Evolutionary conservation across 345 rosid species (phyloP), one percentile per base, ranked within the genome.

Genomic region (Dipteronia sinensis): DNA sequence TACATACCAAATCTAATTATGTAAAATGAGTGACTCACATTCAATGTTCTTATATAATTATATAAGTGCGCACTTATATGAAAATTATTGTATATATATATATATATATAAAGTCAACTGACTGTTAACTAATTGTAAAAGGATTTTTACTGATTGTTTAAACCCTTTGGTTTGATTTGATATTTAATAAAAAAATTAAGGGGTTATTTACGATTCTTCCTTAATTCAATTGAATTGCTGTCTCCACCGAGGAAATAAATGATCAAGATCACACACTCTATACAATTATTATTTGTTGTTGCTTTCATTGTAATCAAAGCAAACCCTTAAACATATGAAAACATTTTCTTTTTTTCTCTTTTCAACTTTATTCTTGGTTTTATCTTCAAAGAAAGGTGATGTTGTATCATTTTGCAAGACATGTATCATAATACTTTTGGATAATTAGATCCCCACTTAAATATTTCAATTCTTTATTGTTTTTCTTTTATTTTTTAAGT

Each of bases 291-390:
- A 29, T 19, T 42, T 25, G 23, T 77, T 74, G 78, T 77, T 81
- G 76, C 78, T 77, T 81, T 73, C 78, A 53, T 69, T 77, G 38
- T 34, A 34, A 34, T 34, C 72, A 73, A 81, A 81, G 84, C 76
- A 81, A 81, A 69, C 72, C 40, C 56, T 44, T 17, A 17, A 75
- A 40, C 71, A 47, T 19, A 49, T 49, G 19, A 56, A 56, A 6
- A 56, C 62, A 56, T n/a, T n/a, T n/a, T 2, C 23, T 19, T n/a
- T 1, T 22, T 49, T 49, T 13, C 55, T 49, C 16, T 49, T 2
- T 13, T 15, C 47, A 56, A 17, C 66, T 69, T 78, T 42, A 53
- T 65, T 51, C 46, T 59, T 58, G n/a, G 44, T 59, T 22, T 22
- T 47, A 42, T 29, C 46, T 77, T 46, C 11, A 59, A 59, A 58